Evolutionary conservation across 2,329 filamentous ascomycete genomes (phyloP).

Genomic region (Fusarium kyushuense): DNA sequence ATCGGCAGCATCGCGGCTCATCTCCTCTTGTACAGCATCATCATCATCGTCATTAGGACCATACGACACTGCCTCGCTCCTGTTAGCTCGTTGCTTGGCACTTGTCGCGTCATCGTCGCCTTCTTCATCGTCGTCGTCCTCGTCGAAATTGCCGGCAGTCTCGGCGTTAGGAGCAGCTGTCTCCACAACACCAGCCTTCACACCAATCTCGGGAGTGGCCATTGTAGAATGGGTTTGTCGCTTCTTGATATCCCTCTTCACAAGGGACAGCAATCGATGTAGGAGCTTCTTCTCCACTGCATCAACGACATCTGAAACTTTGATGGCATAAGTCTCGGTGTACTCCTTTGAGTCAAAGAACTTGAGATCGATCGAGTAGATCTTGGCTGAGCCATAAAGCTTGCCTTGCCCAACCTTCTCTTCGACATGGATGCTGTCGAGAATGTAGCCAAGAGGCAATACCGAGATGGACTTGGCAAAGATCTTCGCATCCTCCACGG

Average conservation of each 20-base stretch:
- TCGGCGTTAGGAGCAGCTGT: slow-evolving; percentile 56
- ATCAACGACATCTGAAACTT: slow-evolving; percentile 78
- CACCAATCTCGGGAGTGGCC: slow-evolving; percentile 80
- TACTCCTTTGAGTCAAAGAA: slow-evolving; percentile 92
- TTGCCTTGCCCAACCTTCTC: slow-evolving; percentile 82
- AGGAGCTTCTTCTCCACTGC: slow-evolving; percentile 87
- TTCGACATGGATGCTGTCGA: slow-evolving; percentile 83
- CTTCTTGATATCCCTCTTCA: slow-evolving; percentile 86
- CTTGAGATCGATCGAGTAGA: slow-evolving; percentile 83
- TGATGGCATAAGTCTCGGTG: slow-evolving; percentile 85
- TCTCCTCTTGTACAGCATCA: slow-evolving; percentile 74
- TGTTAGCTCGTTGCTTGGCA: slow-evolving; percentile 80
- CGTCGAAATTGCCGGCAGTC: slow-evolving; percentile 52
- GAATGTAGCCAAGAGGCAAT: slow-evolving; percentile 83
- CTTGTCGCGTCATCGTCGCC: slow-evolving; percentile 83
- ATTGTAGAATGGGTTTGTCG: slow-evolving; percentile 74
- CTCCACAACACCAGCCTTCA: slow-evolving; percentile 65
- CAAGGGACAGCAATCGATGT: slow-evolving; percentile 75
- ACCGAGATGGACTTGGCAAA: slow-evolving; percentile 95
- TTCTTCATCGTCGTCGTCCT: slow-evolving; percentile 70
- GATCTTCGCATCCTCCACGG: slow-evolving; percentile 74
- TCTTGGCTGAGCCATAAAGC: slow-evolving; percentile 78
- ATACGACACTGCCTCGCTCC: slow-evolving; percentile 85
- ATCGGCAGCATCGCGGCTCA: slow-evolving; percentile 70
- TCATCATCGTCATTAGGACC: slow-evolving; percentile 95